Base-by-base conservation (phyloP, 106 monocot genomes). In the Dendrobium nobile region DNA sequence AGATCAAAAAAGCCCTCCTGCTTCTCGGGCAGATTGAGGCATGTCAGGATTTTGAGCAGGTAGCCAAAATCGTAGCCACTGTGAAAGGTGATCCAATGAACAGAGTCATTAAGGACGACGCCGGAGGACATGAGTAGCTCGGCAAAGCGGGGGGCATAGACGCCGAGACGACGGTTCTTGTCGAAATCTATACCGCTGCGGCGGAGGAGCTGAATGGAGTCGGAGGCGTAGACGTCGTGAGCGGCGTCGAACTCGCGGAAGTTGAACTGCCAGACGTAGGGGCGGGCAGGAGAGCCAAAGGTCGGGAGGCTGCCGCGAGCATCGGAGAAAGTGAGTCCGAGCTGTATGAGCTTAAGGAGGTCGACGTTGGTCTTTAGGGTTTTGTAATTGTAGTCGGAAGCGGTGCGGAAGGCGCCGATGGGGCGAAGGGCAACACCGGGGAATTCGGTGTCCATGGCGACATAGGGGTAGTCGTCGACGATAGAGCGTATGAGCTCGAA, bases 61-160 rank as follows among this genome's bases (percentile, higher is more conserved):
- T 80, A 80, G 5, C 80, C 80, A 47, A 80, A 80, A 80, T 80
- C 80, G 72, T 80, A 80, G n/a, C 80, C 80, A 31, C 61, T 41
- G 48, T 80, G 80, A 47, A 80, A 80, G 19, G 80, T 72, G 47
- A 80, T 20, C 80, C 80, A 80, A 17, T 72, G 70, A 24, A 80
- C 80, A 20, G 70, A 67, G 64, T 80, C 80, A n/a, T 80, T 80
- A 3, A 80, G 43, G 20, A 80, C 80, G 48, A 80, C 70, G n/a
- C 80, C 80, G 22, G 72, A 72, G 27, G 80, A 72, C 72, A 80
- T 80, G 47, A 80, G 80, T 1, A 80, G 80, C 80, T 80, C 80
- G 28, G 72, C 80, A 51, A 80, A 80, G 18, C 72, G 58, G 47
- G 47, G 17, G 27, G 64, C 80, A 54, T 28, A 67, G 17, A 80